Evolutionary conservation across 768 basidiomycete genomes (phyloP).

Genomic region (Fibroporia radiculosa): DNA sequence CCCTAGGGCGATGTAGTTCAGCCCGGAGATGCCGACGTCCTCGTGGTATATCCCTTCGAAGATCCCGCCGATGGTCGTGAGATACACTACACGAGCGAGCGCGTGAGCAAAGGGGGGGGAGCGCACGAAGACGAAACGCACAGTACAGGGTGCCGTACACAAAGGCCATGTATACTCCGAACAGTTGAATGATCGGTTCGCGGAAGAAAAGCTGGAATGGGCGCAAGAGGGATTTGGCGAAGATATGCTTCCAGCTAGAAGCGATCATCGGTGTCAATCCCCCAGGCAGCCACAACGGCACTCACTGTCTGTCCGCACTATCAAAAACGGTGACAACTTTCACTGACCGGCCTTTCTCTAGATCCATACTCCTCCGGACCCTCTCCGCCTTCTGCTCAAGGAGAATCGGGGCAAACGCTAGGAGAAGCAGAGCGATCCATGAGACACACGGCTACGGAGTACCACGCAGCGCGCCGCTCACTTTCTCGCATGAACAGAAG

Average conservation of each 20-base stretch:
- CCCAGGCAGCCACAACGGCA: slow-evolving; percentile 1
- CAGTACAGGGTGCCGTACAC: slow-evolving; percentile 55
- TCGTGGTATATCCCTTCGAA: slow-evolving; percentile 47
- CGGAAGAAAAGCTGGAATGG: slow-evolving; percentile 53
- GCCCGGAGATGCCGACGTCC: slow-evolving; percentile 46
- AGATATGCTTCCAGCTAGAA: slow-evolving; percentile 44
- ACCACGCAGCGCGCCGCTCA: slow-evolving; percentile 17
- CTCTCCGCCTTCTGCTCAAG: slow-evolving; percentile 43
- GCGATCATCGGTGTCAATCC: not conserved
- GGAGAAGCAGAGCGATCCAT: slow-evolving; percentile 11
- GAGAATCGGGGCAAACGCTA: slow-evolving; percentile 24
- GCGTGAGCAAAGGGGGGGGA: too few relatives aligned
- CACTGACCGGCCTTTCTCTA: slow-evolving; percentile 33
- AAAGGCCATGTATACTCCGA: slow-evolving; percentile 62
- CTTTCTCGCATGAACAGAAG: slow-evolving; percentile 55
- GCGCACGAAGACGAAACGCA: slow-evolving; percentile 23
- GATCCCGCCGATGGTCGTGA: slow-evolving; percentile 54
- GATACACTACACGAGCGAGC: slow-evolving; percentile 36
- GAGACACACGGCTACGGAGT: not conserved
- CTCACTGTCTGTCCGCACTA: slow-evolving; percentile 34
- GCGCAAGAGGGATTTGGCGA: slow-evolving; percentile 46
- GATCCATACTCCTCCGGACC: slow-evolving; percentile 37
- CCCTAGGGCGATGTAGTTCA: slow-evolving; percentile 66
- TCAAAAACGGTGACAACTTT: slow-evolving; percentile 44
- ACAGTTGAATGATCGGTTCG: slow-evolving; percentile 58